phyloP scores from a whole-genome alignment of 257 asterid genomes.

The Ocimum tenuiflorum region DNA sequence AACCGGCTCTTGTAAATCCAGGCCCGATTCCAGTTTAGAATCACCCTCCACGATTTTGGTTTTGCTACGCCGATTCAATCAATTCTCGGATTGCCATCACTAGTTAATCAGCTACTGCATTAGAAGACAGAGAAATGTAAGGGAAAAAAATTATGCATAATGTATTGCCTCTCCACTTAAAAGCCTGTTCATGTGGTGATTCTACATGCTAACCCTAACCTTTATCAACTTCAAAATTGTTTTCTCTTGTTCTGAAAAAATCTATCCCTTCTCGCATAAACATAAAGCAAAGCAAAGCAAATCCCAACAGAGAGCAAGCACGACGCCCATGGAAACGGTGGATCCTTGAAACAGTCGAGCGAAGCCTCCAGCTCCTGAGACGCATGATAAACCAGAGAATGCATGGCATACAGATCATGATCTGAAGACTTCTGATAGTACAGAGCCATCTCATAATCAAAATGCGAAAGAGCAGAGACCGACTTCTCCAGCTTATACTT shows the following conservation, averaged over 20 bases:
- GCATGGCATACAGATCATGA: conserved; percentile 74
- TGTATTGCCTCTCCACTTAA: too few relatives aligned
- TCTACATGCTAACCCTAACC: conserved; percentile 25
- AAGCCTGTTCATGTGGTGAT: conserved; percentile 14
- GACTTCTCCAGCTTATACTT: conserved; percentile 79
- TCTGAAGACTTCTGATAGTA: conserved; percentile 72
- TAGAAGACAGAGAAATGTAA: too few relatives aligned
- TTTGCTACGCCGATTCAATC: too few relatives aligned
- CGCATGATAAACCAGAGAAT: conserved; percentile 64
- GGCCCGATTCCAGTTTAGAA: too few relatives aligned
- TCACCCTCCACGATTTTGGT: too few relatives aligned
- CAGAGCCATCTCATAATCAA: conserved; percentile 76
- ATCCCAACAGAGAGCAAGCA: conserved; percentile 43
- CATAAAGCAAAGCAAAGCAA: conserved; percentile 42
- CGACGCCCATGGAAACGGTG: conserved; percentile 90
- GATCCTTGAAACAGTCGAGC: conserved; percentile 78
- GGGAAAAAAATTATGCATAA: too few relatives aligned
- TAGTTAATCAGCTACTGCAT: too few relatives aligned
- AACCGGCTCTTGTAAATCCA: too few relatives aligned
- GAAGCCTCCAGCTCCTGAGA: conserved; percentile 84
- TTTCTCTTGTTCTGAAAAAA: conserved; percentile 79
- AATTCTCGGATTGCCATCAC: too few relatives aligned
- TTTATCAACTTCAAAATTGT: conserved; percentile 57
- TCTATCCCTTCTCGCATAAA: conserved; percentile 51
- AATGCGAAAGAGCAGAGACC: conserved; percentile 75